Evolutionary conservation across 371 early-diverging fungal species (phyloP).

Genomic region (Smittium culicis): DNA sequence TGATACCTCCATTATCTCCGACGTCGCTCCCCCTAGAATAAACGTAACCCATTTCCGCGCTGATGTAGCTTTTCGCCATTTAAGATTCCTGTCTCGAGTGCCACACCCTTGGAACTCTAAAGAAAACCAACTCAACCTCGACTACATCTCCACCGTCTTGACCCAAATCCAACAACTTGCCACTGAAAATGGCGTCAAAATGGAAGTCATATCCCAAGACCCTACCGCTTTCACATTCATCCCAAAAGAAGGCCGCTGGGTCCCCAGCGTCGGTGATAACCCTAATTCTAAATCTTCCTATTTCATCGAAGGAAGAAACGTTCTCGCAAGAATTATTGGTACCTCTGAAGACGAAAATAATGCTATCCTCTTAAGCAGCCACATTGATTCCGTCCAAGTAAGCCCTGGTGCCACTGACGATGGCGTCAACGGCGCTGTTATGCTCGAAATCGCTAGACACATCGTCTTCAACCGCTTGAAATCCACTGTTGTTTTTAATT

Average conservation of each 20-base stretch:
- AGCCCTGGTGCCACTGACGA: constrained; percentile 75
- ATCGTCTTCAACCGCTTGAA: constrained; percentile 40
- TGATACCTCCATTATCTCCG: no score
- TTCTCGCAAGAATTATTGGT: constrained; percentile 8
- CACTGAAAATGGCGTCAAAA: neutral
- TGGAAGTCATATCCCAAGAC: constrained; percentile 5
- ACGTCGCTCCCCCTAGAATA: neutral
- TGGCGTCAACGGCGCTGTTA: constrained; percentile 57
- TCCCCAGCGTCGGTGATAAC: no score
- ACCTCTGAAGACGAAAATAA: neutral
- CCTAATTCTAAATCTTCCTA: neutral
- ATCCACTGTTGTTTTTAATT: constrained; percentile 52
- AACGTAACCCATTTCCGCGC: neutral
- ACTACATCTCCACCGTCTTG: neutral
- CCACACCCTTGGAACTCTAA: constrained; percentile 8
- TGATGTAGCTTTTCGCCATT: constrained; percentile 6
- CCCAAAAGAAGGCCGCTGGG: neutral
- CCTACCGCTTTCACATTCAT: constrained; percentile 3
- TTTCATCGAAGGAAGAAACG: constrained; percentile 5
- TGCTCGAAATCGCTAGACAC: constrained; percentile 53
- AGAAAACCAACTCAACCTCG: neutral
- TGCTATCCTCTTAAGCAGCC: constrained; percentile 39
- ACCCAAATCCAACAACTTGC: neutral
- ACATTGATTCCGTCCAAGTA: constrained; percentile 58
- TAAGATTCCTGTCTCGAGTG: neutral